phyloP scores from a whole-genome alignment of 192 early-diverging fungal genomes.

The Backusella tarrabulga region DNA sequence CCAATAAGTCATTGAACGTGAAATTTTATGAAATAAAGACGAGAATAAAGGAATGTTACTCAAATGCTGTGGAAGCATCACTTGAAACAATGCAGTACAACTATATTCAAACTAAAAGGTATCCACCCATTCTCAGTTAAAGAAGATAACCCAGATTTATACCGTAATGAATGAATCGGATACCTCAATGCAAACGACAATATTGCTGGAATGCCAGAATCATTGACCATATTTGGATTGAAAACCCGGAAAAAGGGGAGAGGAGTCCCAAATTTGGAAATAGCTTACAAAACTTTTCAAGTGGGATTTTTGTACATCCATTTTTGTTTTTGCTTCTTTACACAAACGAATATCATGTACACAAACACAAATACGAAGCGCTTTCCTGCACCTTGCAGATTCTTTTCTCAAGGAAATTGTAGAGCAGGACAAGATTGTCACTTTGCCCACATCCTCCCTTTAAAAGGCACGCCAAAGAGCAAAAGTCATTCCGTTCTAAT shows the following conservation, averaged over 20 bases:
- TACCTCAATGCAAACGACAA: too few relatives aligned
- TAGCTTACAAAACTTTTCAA: neutral
- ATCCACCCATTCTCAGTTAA: too few relatives aligned
- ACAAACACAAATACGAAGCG: neutral
- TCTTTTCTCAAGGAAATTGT: constrained; percentile 26
- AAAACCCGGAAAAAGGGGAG: neutral
- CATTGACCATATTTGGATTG: too few relatives aligned
- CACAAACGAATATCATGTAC: neutral
- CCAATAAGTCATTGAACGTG: too few relatives aligned
- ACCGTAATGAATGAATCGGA: too few relatives aligned
- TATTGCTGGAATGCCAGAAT: too few relatives aligned
- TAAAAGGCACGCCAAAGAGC: constrained; percentile 2
- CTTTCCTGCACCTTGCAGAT: constrained; percentile 26
- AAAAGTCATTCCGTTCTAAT: constrained; percentile 6
- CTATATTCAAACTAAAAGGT: too few relatives aligned
- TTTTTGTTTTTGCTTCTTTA: neutral
- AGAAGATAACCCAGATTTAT: too few relatives aligned
- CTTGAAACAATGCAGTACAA: too few relatives aligned
- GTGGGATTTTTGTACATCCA: neutral
- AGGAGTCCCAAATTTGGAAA: neutral
- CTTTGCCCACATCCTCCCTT: constrained; percentile 25
- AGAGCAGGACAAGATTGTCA: constrained; percentile 30
- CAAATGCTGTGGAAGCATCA: too few relatives aligned
- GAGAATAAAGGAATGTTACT: too few relatives aligned
- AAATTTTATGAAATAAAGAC: too few relatives aligned